A percentile compares a stretch with the other conserved stretches of the same genome.
Conservation (phyloP, 2,329 filamentous ascomycete species). For the Alternaria viburni region DNA sequence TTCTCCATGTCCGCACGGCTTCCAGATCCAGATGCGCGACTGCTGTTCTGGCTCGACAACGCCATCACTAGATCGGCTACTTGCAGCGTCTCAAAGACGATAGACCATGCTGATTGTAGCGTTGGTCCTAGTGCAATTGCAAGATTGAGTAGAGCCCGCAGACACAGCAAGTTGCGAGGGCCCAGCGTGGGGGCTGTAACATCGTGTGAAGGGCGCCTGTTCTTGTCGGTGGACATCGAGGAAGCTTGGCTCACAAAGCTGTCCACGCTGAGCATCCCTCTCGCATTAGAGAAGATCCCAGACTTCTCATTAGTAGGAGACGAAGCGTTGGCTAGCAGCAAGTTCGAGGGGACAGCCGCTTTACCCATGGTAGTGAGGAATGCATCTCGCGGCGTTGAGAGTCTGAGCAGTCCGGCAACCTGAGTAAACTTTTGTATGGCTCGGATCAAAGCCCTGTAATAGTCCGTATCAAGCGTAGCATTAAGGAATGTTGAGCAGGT, state of each 20-base stretch:
- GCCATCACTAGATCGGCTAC: constrained; percentile 88
- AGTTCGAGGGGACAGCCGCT: constrained; percentile 85
- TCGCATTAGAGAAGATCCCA: constrained; percentile 72
- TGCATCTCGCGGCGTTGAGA: constrained; percentile 87
- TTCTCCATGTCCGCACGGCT: constrained; percentile 31
- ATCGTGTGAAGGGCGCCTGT: constrained; percentile 65
- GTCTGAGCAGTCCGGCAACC: constrained; percentile 84
- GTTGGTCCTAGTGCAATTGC: constrained; percentile 94
- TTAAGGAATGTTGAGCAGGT: constrained; percentile 96
- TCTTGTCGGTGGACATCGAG: constrained; percentile 60
- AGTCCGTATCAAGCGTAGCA: constrained; percentile 88
- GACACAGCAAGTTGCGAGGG: constrained; percentile 86
- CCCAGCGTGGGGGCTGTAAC: constrained; percentile 64
- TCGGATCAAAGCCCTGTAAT: constrained; percentile 89
- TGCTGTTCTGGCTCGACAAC: constrained; percentile 38
- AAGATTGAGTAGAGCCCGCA: constrained; percentile 90
- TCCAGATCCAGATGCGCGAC: constrained; percentile 23
- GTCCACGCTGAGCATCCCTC: constrained; percentile 76
- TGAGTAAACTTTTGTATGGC: constrained; percentile 96
- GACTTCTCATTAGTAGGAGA: constrained; percentile 56
- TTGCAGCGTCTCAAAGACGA: constrained; percentile 88
- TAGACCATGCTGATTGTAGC: constrained; percentile 83
- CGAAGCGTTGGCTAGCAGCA: constrained; percentile 51
- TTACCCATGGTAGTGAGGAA: constrained; percentile 95
- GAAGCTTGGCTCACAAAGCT: constrained; percentile 67